Evolutionary conservation across 768 basidiomycete genomes (phyloP).

Genomic region (Leccinum rimulosum): DNA sequence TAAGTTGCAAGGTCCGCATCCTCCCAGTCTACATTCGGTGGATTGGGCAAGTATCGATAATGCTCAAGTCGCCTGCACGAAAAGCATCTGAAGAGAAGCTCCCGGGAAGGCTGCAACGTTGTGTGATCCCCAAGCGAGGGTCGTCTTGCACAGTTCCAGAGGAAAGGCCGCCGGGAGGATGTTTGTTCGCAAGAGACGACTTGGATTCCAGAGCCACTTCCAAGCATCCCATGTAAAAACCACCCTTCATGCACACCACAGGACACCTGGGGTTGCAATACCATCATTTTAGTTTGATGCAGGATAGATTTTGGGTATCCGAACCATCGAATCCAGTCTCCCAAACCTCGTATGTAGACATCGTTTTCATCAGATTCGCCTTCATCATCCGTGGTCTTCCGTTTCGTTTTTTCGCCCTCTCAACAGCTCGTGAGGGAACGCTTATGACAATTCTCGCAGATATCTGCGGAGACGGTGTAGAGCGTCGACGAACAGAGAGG

Average conservation of each 20-base stretch:
- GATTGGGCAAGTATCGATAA: conserved; percentile 67
- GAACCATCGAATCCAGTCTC: conserved; percentile 87
- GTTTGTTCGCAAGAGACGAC: conserved; percentile 21
- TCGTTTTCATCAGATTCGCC: conserved; percentile 54
- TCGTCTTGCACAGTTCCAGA: conserved; percentile 7
- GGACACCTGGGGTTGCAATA: conserved; percentile 68
- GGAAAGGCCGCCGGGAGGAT: background rate
- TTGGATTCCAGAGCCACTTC: conserved; percentile 54
- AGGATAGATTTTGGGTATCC: conserved; percentile 18
- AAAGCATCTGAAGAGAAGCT: conserved; percentile 77
- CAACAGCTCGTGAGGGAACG: conserved; percentile 55
- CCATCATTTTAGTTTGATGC: conserved; percentile 9
- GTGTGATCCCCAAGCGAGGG: conserved; percentile 10
- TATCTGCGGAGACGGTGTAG: conserved; percentile 36
- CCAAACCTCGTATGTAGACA: conserved; percentile 46
- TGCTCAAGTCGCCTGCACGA: conserved; percentile 83
- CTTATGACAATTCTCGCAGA: conserved; percentile 72
- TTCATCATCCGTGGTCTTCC: conserved; percentile 41
- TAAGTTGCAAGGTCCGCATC: conserved; percentile 49
- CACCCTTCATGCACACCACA: conserved; percentile 71
- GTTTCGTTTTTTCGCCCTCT: conserved; percentile 39
- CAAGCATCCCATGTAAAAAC: conserved; percentile 73
- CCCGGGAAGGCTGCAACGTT: conserved; percentile 24
- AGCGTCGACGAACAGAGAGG: no score
- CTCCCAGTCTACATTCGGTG: conserved; percentile 36